Evolutionary conservation across 345 rosid genomes (phyloP), one percentile per base, ranked within the genome.

Genomic region (Eucalyptus polybractea): DNA sequence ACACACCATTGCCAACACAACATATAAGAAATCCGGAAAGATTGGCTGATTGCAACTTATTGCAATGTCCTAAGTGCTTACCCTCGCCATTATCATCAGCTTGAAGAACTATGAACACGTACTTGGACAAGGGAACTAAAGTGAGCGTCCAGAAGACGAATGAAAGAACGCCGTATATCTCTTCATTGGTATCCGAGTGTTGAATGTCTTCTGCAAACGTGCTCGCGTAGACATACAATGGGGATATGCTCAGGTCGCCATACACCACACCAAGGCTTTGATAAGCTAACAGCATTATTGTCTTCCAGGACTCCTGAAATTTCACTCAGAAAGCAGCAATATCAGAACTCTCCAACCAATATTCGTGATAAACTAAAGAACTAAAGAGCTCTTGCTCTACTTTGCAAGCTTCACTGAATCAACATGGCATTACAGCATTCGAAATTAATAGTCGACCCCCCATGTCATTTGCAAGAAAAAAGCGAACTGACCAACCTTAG

Each of bases 121-220:
- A 98, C 95, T 98, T 98, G 91, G 95, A 94, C 89, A 98, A 92
- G 87, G 99, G 99, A 86, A 98, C 91, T 91, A 97, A 91, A 92
- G 99, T 98, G n/a, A 98, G 95, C 76, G 99, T 98, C 99, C 99
- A 98, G 95, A 98, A 97, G 88, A 98, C 99, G 81, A 96, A 96
- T 51, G 99, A 97, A 24, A 98, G 91, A 91, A 95, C 99, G 83
- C 99, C 99, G 40, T 81, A 97, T 89, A 98, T 98, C 95, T 98
- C 99, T 93, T 97, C 99, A 56, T 98, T 98, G 16, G 97, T 93
- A 37, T 98, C 96, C 5, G 99, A 97, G 91, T 98, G 99, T 58
- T 89, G 94, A 92, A 97, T 97, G 91, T 97, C 99, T 90, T 98
- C 99, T 67, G 99, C 99, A 86, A 98, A 98, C 90, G 99, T 96